Conservation (phyloP, 345 rosid genomes). For the Salix purpurea region DNA sequence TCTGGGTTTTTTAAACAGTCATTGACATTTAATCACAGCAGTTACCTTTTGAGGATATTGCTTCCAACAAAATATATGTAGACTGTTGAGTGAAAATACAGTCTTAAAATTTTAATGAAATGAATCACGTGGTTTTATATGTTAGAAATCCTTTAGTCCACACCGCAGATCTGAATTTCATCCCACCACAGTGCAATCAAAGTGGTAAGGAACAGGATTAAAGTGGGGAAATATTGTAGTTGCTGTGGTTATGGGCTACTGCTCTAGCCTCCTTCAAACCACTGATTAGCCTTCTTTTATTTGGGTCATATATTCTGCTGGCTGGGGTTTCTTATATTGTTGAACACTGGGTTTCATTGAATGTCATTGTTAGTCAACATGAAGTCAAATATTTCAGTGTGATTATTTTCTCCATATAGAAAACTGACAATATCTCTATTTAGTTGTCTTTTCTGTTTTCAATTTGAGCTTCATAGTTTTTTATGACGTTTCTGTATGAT, state of each 20-base stretch:
- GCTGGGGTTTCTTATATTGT: background rate
- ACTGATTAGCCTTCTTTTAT: background rate
- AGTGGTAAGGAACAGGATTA: background rate
- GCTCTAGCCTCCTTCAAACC: background rate
- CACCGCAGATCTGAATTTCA: background rate
- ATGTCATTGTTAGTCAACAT: background rate
- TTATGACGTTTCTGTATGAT: conserved; percentile 3
- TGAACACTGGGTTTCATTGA: background rate
- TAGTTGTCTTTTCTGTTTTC: background rate
- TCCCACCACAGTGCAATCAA: background rate
- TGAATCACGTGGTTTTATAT: background rate
- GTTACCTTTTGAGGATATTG: background rate
- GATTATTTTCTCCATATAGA: background rate
- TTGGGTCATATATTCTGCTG: background rate
- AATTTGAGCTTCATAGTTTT: background rate
- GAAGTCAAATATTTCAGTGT: background rate
- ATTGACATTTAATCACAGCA: background rate
- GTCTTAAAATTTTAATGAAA: background rate
- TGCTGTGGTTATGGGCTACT: background rate
- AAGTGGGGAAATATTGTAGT: background rate
- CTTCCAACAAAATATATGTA: background rate
- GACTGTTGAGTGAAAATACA: no score
- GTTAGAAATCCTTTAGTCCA: background rate
- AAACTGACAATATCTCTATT: background rate
- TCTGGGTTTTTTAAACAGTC: background rate